A percentile compares a stretch with the other conserved stretches of the same genome.
Conservation (phyloP, 352 stramenopile species). For the Peronospora belbahrii region DNA sequence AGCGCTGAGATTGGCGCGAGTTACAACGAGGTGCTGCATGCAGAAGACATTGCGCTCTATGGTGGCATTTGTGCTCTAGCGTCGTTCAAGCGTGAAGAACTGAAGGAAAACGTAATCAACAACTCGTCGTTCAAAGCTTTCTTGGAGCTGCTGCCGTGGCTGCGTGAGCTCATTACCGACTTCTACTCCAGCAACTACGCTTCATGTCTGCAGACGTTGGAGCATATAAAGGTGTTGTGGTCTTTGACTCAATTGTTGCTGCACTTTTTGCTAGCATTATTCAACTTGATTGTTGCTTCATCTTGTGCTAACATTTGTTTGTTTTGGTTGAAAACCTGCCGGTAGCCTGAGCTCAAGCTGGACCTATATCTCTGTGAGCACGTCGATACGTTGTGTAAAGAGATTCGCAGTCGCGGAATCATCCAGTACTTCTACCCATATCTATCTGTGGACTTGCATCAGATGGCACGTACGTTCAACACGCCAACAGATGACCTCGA, state of each 20-base stretch:
- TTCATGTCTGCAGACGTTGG: slow-evolving; percentile 64
- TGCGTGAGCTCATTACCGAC: slow-evolving; percentile 83
- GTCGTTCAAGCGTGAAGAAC: slow-evolving; percentile 73
- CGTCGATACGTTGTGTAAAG: slow-evolving; percentile 62
- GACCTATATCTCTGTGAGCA: slow-evolving; percentile 77
- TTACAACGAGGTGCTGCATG: slow-evolving; percentile 82
- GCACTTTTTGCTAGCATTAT: not conserved
- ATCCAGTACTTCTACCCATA: slow-evolving; percentile 88
- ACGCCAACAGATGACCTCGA: slow-evolving; percentile 53
- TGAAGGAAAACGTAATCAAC: slow-evolving; percentile 83
- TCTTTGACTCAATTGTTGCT: not conserved
- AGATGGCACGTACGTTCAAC: slow-evolving; percentile 85
- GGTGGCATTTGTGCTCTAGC: slow-evolving; percentile 80
- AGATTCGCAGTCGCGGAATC: slow-evolving; percentile 81
- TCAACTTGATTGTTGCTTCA: not conserved
- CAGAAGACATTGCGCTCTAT: slow-evolving; percentile 84
- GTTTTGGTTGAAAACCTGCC: not conserved
- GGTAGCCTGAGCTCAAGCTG: slow-evolving; percentile 55
- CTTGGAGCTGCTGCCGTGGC: slow-evolving; percentile 76
- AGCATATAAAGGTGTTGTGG: slow-evolving; percentile 53
- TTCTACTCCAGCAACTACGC: slow-evolving; percentile 87
- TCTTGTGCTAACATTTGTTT: too few species aligned
- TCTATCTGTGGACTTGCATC: slow-evolving; percentile 72
- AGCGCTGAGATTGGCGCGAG: slow-evolving; percentile 66
- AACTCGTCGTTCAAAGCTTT: slow-evolving; percentile 85